phyloP scores from a whole-genome alignment of 148 eudicot species.

The Chenopodium quinoa region DNA sequence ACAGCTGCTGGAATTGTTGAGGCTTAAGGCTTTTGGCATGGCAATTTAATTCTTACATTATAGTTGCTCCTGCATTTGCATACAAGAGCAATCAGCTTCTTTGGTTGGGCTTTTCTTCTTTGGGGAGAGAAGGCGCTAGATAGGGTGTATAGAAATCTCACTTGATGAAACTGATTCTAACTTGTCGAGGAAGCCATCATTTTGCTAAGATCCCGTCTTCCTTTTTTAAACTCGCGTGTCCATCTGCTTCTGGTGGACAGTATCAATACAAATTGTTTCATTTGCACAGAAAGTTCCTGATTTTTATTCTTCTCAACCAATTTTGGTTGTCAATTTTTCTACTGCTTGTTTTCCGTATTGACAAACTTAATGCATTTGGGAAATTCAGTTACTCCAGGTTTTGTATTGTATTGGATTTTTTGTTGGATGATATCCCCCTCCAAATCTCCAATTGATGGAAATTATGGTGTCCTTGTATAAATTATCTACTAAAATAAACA shows the following conservation, averaged over 20 bases:
- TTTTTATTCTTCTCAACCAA: not conserved
- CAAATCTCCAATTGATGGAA: not conserved
- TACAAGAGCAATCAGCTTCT: not conserved
- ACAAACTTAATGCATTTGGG: too few species aligned
- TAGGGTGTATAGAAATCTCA: conserved; percentile 8
- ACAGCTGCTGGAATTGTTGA: not conserved
- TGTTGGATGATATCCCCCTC: not conserved
- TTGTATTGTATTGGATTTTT: too few species aligned
- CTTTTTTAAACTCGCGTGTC: not conserved
- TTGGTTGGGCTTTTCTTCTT: not conserved
- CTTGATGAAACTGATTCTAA: not conserved
- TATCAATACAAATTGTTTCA: not conserved
- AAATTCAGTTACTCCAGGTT: not conserved
- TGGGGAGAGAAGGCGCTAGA: not conserved
- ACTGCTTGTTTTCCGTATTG: not conserved
- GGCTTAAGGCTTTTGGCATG: not conserved
- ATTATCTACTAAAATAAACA: too few species aligned
- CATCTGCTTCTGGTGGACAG: not conserved
- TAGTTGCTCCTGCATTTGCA: conserved; percentile 5
- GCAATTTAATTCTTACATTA: not conserved
- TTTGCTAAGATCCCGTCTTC: not conserved
- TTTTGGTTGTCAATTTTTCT: not conserved
- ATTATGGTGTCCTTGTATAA: too few species aligned
- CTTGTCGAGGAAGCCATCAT: not conserved
- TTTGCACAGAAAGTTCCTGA: not conserved